Conservation (phyloP, 306 rosid genomes). For the Vigna reflexopilosa region DNA sequence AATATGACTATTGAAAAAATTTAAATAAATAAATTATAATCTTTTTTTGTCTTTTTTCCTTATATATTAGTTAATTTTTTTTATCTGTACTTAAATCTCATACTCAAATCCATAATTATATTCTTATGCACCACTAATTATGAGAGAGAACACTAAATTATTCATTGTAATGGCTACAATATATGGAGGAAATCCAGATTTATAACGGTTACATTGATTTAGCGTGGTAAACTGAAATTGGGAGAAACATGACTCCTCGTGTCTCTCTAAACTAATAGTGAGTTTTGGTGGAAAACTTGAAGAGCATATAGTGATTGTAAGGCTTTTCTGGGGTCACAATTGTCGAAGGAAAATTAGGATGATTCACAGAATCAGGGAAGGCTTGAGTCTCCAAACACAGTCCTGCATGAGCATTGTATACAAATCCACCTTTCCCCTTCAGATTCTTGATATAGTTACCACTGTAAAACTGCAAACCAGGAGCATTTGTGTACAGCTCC, state of each 20-base stretch:
- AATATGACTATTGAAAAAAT: too few relatives aligned
- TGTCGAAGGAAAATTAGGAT: constrained; percentile 80
- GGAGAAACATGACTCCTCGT: neutral
- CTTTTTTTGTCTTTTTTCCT: too few relatives aligned
- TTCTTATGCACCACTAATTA: neutral
- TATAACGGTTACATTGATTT: neutral
- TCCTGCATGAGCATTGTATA: constrained; percentile 66
- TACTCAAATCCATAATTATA: too few relatives aligned
- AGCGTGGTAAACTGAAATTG: neutral
- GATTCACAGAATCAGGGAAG: constrained; percentile 87
- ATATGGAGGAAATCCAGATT: neutral
- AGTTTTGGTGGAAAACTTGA: constrained; percentile 60
- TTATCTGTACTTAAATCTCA: too few relatives aligned
- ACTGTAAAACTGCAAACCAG: constrained; percentile 86
- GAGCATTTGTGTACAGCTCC: constrained; percentile 69
- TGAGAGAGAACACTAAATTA: constrained; percentile 16
- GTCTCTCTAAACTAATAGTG: neutral
- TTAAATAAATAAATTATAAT: too few relatives aligned
- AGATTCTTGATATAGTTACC: constrained; percentile 57
- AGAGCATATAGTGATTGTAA: constrained; percentile 72
- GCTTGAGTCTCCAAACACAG: constrained; percentile 89
- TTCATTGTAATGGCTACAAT: neutral
- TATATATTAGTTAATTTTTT: too few relatives aligned
- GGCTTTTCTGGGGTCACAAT: constrained; percentile 72
- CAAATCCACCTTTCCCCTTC: constrained; percentile 76